These are phyloP conservation scores for Oryza meridionalis DNA, from an alignment of 176 grass and related monocot genomes.

Conservation along the genomic window DNA sequence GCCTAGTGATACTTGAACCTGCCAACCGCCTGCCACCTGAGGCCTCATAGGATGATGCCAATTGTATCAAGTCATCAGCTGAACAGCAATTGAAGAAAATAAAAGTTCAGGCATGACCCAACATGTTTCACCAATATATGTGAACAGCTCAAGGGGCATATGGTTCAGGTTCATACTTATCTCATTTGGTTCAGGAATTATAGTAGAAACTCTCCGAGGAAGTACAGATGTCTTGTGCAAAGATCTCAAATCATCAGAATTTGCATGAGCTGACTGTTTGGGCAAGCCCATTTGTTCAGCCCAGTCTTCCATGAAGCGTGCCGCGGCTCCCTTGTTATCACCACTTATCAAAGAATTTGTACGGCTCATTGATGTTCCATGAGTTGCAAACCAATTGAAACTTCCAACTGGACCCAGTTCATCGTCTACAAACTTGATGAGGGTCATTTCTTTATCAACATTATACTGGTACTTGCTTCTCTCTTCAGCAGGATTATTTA, in stretches of 20 bases:
- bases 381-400: constrained; percentile 99
- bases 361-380: constrained; percentile 97
- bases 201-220: constrained; percentile 74
- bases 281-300: constrained; percentile 65
- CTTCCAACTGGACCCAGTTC: constrained; percentile 77
- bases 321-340: constrained; percentile 97
- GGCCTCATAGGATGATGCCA: constrained; percentile 82
- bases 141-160: constrained; percentile 18
- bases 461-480: constrained; percentile 73
- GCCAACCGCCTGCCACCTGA: constrained; percentile 73
- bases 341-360: constrained; percentile 94
- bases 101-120: constrained; percentile 8
- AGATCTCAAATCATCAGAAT: constrained; percentile 38
- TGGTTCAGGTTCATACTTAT: constrained; percentile 63
- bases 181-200: constrained; percentile 81
- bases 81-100: constrained; percentile 40
- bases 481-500: constrained; percentile 84
- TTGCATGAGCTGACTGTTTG: constrained; percentile 34
- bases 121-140: constrained; percentile 15
- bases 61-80: constrained; percentile 71
- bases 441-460: constrained; percentile 93
- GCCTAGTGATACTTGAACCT: constrained; percentile 61
- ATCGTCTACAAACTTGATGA: constrained; percentile 91
- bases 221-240: constrained; percentile 44
- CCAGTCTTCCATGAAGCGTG: constrained; percentile 98